phyloP scores from a whole-genome alignment of 176 grass and related monocot species.

The Musa itinerans region DNA sequence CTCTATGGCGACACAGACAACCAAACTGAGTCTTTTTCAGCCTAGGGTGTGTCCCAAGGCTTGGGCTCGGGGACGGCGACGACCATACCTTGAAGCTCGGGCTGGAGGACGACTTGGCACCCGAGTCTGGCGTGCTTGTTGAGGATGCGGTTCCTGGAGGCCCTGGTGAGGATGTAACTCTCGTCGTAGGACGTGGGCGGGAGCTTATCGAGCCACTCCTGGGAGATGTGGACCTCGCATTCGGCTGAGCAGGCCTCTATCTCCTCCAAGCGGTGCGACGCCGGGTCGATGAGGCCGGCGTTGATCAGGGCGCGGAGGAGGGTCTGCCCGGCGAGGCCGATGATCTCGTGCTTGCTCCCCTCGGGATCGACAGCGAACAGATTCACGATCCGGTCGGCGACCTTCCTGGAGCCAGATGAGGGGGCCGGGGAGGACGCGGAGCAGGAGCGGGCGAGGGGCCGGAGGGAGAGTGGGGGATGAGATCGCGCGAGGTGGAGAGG shows the following conservation, averaged over 20 bases:
- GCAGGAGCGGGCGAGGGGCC: constrained; percentile 1
- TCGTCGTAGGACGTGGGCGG: constrained; percentile 72
- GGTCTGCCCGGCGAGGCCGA: constrained; percentile 70
- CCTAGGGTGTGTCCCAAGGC: constrained; percentile 90
- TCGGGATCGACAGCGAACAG: constrained; percentile 69
- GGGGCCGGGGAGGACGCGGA: constrained; percentile 19
- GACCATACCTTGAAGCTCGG: constrained; percentile 86
- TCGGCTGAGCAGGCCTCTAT: constrained; percentile 91
- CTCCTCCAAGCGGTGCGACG: constrained; percentile 80
- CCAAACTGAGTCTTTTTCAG: neutral
- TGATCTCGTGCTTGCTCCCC: constrained; percentile 50
- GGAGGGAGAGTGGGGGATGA: constrained; percentile 30
- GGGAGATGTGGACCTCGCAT: constrained; percentile 96
- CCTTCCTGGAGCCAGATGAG: constrained; percentile 46
- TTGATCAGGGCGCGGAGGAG: constrained; percentile 75
- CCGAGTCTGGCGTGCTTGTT: constrained; percentile 90
- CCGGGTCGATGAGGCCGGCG: constrained; percentile 73
- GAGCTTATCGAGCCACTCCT: constrained; percentile 97
- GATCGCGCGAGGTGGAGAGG: constrained; percentile 39
- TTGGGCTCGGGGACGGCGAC: constrained; percentile 79
- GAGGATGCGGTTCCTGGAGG: constrained; percentile 63
- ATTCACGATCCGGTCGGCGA: constrained; percentile 90
- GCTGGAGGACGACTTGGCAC: constrained; percentile 77
- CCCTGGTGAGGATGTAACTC: constrained; percentile 63
- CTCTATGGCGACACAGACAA: neutral